Evolutionary conservation across 495 filamentous ascomycete genomes (phyloP).

Genomic region (Trichoderma virens): DNA sequence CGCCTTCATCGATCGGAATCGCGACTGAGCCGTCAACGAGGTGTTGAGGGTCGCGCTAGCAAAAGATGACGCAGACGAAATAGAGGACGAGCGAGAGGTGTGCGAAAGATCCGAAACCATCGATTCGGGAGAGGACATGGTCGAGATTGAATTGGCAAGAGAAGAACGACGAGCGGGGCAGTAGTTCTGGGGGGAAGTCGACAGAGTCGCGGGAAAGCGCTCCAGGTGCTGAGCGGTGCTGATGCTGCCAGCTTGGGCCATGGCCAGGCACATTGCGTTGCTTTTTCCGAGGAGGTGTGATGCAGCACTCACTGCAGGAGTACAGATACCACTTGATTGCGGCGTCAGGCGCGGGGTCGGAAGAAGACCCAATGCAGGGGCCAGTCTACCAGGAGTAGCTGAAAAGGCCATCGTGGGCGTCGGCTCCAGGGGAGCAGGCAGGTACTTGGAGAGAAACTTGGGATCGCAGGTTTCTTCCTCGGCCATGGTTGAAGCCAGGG

Average conservation of each 20-base stretch:
- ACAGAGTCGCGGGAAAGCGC: conserved; percentile 52
- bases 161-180: conserved; percentile 63
- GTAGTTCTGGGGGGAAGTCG: conserved; percentile 47
- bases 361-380: conserved; percentile 53
- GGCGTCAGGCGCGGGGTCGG: conserved; percentile 78
- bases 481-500: conserved; percentile 20
- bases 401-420: conserved; percentile 36
- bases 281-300: conserved; percentile 45
- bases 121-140: conserved; percentile 78
- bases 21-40: conserved; percentile 75
- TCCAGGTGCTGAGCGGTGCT: conserved; percentile 48
- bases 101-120: conserved; percentile 80
- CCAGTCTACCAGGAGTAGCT: conserved; percentile 41
- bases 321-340: conserved; percentile 62
- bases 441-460: background rate
- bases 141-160: conserved; percentile 67
- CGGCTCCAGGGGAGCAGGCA: conserved; percentile 50
- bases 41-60: conserved; percentile 57
- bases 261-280: conserved; percentile 65
- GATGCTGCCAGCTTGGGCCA: conserved; percentile 64
- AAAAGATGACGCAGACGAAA: conserved; percentile 62
- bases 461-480: background rate
- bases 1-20: conserved; percentile 67
- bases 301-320: conserved; percentile 84
- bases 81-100: conserved; percentile 65